Evolutionary conservation across 192 early-diverging fungal genomes (phyloP).

Genomic region (Phlyctochytrium bullatum): DNA sequence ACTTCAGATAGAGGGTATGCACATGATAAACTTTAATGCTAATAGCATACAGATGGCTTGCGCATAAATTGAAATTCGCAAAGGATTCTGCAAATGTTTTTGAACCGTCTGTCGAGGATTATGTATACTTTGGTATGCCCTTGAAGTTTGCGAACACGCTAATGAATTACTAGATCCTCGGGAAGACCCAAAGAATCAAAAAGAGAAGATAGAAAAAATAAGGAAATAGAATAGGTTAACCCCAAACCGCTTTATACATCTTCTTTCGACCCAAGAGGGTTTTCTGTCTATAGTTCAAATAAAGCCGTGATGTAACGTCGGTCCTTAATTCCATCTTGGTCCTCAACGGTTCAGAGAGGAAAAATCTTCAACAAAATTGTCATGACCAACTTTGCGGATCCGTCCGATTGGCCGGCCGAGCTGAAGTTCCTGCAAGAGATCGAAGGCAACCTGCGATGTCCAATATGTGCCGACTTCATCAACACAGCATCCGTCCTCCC

Average conservation of each 20-base stretch:
- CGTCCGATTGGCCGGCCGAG: too few species aligned
- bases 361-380: too few species aligned
- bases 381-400: too few species aligned
- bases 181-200: neutral
- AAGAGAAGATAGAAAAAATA: neutral
- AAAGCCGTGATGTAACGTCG: too few species aligned
- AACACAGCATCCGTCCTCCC: slow-evolving; percentile 14
- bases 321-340: too few species aligned
- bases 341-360: too few species aligned
- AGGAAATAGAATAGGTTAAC: too few species aligned
- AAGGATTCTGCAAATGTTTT: slow-evolving; percentile 62
- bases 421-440: too few species aligned
- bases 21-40: neutral
- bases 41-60: slow-evolving; percentile 60
- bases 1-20: slow-evolving; percentile 48
- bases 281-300: too few species aligned
- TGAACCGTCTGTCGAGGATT: slow-evolving; percentile 51
- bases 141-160: slow-evolving; percentile 14
- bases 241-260: too few species aligned
- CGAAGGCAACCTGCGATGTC: neutral
- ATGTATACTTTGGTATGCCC: slow-evolving; percentile 29
- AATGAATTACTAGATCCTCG: neutral
- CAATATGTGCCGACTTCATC: slow-evolving; percentile 13
- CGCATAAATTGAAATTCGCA: slow-evolving; percentile 71
- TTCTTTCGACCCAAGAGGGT: too few species aligned